Percentiles rank a stretch among this genome's conserved stretches.
These are phyloP conservation scores for Chaetomium strumarium DNA, from an alignment of 2,329 filamentous ascomycete species.

Conservation along the genomic window DNA sequence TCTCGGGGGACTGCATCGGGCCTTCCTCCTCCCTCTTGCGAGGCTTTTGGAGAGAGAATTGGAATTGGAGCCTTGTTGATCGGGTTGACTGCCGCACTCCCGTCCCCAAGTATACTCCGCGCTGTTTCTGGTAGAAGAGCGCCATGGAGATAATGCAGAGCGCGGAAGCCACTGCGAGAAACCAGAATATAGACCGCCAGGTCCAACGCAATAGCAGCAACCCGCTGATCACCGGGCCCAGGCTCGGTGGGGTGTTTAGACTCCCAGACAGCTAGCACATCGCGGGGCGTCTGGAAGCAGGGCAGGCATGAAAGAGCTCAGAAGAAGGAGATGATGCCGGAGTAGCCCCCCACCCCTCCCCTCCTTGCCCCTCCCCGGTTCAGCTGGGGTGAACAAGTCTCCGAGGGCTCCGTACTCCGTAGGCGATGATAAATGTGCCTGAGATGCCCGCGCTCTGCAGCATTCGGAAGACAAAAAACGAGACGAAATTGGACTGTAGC, in stretches of 20 bases:
- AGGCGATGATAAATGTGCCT: slow-evolving; percentile 12
- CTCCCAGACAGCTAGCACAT: not conserved
- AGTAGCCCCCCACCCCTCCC: slow-evolving; percentile 12
- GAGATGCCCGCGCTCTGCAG: slow-evolving; percentile 15
- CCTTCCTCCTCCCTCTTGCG: slow-evolving; percentile 7
- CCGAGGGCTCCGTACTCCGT: slow-evolving; percentile 15
- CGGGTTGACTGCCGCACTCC: not conserved
- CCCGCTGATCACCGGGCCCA: slow-evolving; percentile 13
- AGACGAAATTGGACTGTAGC: slow-evolving; percentile 6
- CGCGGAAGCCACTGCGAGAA: slow-evolving; percentile 3
- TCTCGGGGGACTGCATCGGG: not conserved
- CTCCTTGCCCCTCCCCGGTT: no score
- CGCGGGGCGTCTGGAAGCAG: no score
- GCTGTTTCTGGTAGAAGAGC: slow-evolving; percentile 12
- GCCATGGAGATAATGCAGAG: slow-evolving; percentile 1
- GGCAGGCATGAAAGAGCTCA: no score
- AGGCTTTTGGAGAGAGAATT: not conserved
- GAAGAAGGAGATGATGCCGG: slow-evolving; percentile 7
- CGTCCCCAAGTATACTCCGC: slow-evolving; percentile 2
- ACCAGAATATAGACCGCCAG: slow-evolving; percentile 18
- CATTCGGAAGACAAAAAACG: slow-evolving; percentile 15
- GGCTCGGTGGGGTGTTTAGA: slow-evolving; percentile 7
- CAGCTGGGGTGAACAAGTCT: slow-evolving; percentile 11
- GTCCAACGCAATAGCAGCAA: slow-evolving; percentile 2
- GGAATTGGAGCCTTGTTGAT: not conserved